Evolutionary conservation across 768 basidiomycete species (phyloP).

Genomic region (Boletus subcaerulescens): DNA sequence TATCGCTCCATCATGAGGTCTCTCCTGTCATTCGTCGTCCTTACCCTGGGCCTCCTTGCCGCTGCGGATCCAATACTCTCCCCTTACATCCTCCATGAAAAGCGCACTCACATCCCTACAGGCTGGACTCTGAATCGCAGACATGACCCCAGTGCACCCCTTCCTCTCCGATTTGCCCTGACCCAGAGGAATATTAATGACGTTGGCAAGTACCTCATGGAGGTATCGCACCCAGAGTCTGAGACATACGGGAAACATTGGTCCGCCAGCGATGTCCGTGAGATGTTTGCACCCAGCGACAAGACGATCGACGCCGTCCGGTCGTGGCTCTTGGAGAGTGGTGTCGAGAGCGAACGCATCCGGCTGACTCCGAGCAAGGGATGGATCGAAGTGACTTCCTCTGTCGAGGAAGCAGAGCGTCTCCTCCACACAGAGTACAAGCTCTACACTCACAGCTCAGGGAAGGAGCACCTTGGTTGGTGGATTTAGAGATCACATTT

Average conservation of each 20-base stretch:
- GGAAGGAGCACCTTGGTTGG: conserved; percentile 26
- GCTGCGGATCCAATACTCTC: conserved; percentile 10
- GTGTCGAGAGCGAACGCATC: conserved; percentile 23
- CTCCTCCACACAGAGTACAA: conserved; percentile 34
- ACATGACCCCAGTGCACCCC: conserved; percentile 28
- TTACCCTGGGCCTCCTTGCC: not conserved
- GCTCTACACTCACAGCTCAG: conserved; percentile 24
- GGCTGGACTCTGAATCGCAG: conserved; percentile 39
- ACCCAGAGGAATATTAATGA: conserved; percentile 11
- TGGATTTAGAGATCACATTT: not conserved
- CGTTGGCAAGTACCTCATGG: conserved; percentile 28
- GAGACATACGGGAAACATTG: conserved; percentile 34
- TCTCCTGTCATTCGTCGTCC: conserved; percentile 13
- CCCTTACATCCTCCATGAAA: conserved; percentile 38
- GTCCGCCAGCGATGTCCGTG: conserved; percentile 24
- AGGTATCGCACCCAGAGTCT: conserved; percentile 35
- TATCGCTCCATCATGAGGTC: conserved; percentile 11
- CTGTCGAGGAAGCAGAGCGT: conserved; percentile 31
- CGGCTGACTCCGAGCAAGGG: conserved; percentile 14
- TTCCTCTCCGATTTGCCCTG: conserved; percentile 32
- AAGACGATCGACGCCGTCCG: conserved; percentile 24
- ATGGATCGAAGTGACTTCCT: conserved; percentile 29
- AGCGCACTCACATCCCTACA: conserved; percentile 27
- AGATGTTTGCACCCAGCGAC: conserved; percentile 21
- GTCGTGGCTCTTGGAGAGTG: conserved; percentile 24